Percentiles rank a stretch among this genome's conserved stretches.
These are phyloP conservation scores for Aspergillus sclerotiicarbonarius DNA, from an alignment of 495 filamentous ascomycete species.

Conservation along the genomic window DNA sequence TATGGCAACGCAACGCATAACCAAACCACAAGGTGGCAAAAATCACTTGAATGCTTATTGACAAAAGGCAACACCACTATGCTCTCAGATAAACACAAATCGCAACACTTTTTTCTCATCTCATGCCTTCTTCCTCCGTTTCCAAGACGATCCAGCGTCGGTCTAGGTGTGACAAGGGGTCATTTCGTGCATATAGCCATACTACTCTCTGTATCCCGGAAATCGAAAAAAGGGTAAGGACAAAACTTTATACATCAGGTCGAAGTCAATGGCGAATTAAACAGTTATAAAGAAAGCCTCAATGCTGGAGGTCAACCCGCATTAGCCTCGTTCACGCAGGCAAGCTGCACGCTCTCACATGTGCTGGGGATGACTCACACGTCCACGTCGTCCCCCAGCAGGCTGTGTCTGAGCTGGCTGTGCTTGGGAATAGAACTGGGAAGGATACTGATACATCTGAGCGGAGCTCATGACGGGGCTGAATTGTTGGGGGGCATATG, in stretches of 20 bases:
- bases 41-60: constrained; percentile 12
- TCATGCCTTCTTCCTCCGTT: constrained; percentile 25
- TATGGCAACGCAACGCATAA: constrained; percentile 10
- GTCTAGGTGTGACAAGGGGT: constrained; percentile 30
- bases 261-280: constrained; percentile 35
- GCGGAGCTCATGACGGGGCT: constrained; percentile 46
- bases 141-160: constrained; percentile 50
- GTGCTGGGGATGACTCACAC: constrained; percentile 34
- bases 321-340: constrained; percentile 13
- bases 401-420: constrained; percentile 45
- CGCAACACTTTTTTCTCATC: constrained; percentile 25
- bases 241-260: constrained; percentile 46
- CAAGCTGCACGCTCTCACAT: background rate
- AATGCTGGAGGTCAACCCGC: constrained; percentile 27
- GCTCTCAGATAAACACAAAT: constrained; percentile 15
- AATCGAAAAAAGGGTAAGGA: constrained; percentile 22
- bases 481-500: constrained; percentile 46
- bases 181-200: constrained; percentile 37
- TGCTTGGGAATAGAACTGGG: constrained; percentile 48
- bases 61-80: constrained; percentile 16
- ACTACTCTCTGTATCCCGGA: constrained; percentile 29
- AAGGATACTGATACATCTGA: constrained; percentile 54
- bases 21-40: constrained; percentile 5
- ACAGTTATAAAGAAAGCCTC: constrained; percentile 27
- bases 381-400: constrained; percentile 49